Evolutionary conservation across 257 asterid genomes (phyloP), one percentile per base, ranked within the genome.

Genomic region (Ocimum tenuiflorum): DNA sequence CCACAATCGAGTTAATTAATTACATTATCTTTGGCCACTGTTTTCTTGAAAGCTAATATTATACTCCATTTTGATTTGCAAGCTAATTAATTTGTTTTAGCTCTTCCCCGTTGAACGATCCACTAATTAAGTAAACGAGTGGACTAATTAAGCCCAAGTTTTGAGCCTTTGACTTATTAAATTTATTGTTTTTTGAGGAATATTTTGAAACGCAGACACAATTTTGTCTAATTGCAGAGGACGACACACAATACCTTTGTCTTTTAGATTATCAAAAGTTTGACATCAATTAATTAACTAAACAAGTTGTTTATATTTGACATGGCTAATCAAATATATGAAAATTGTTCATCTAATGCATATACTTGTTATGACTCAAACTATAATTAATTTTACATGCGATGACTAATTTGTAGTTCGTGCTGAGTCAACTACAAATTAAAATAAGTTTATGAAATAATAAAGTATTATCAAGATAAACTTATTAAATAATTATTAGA

Each of bases 101-200:
- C 68, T 53, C 54, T 68, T 68, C 27, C 67, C 14, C 27, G 75
- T 77, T 77, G 78, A 77, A 73, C 63, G 35, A 36, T 72, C 78
- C 81, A 72, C 78, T 72, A 45, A 68, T 55, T 23, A 43, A 67
- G 75, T 68, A 61, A 61, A 48, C 23, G 58, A n/a, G 77, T 76
- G 75, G 77, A 71, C 69, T 55, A n/a, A n/a, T n/a, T n/a, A 14
- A 39, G 23, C 6, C 23, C 1, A 13, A 33, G 29, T 20, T 17
- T 61, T 60, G 24, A 39, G 55, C 23, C 24, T 24, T 69, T 47
- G 69, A 70, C 58, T 53, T 68, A 18, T 8, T 42, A 10, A 42
- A 42, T 12, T 1, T 3, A 9, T 63, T 14, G 7, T 38, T 52
- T 29, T 33, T 10, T 6, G 12, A 12, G 62, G 52, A 23, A 42